These are phyloP conservation scores for Cicer arietinum DNA, from an alignment of 306 rosid genomes.

Conservation along the genomic window DNA sequence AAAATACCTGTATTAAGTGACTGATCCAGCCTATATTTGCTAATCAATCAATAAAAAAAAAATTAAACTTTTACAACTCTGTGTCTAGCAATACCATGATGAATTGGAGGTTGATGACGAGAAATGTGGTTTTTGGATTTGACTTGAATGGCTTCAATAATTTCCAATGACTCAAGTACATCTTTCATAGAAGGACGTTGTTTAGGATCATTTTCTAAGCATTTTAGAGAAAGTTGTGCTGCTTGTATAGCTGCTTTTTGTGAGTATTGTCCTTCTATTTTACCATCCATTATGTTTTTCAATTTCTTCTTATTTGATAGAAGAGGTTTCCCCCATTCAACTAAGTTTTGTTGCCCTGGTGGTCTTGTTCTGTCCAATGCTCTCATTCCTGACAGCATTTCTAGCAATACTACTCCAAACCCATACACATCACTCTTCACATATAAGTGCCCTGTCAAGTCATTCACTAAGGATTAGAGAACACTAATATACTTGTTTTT, in stretches of 20 bases:
- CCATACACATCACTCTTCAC: slow-evolving; percentile 94
- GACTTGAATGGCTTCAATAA: slow-evolving; percentile 53
- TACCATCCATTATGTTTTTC: slow-evolving; percentile 63
- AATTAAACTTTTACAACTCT: slow-evolving; percentile 35
- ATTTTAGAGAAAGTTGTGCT: slow-evolving; percentile 64
- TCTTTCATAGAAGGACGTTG: slow-evolving; percentile 85
- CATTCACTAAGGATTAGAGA: too few relatives aligned
- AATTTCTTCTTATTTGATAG: slow-evolving; percentile 59
- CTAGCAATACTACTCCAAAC: slow-evolving; percentile 85
- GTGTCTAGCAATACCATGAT: slow-evolving; percentile 9
- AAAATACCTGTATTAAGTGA: slow-evolving; percentile 8
- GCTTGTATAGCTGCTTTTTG: slow-evolving; percentile 59
- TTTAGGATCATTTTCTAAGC: slow-evolving; percentile 68
- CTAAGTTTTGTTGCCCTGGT: slow-evolving; percentile 64
- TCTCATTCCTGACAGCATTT: slow-evolving; percentile 68
- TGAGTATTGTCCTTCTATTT: slow-evolving; percentile 79
- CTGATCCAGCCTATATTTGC: slow-evolving; percentile 2
- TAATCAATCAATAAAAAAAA: neutral
- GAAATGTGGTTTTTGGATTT: slow-evolving; percentile 43
- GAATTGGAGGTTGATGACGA: slow-evolving; percentile 7
- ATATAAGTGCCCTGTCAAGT: slow-evolving; percentile 76
- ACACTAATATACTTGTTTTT: neutral
- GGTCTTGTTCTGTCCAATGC: slow-evolving; percentile 64
- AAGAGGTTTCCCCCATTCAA: slow-evolving; percentile 69
- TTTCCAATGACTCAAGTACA: slow-evolving; percentile 65